phyloP scores from a whole-genome alignment of 768 basidiomycete species.

The Auricularia heimuer region DNA sequence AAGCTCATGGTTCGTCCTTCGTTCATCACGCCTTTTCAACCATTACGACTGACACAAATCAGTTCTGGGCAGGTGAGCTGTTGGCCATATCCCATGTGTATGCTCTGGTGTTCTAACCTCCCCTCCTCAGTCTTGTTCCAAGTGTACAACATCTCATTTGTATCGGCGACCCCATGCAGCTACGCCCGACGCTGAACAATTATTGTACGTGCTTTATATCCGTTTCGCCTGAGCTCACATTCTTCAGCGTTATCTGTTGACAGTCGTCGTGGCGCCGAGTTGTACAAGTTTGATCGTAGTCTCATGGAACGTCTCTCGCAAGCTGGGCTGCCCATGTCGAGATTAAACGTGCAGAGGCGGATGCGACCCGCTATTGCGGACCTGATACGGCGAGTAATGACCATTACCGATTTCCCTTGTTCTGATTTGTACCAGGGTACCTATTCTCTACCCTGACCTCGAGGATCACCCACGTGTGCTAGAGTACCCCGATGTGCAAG shows the following conservation, averaged over 20 bases:
- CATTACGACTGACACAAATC: not conserved
- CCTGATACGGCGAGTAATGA: slow-evolving; percentile 37
- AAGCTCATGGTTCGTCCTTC: slow-evolving; percentile 54
- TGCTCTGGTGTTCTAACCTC: not conserved
- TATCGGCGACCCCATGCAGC: slow-evolving; percentile 73
- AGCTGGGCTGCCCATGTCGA: slow-evolving; percentile 52
- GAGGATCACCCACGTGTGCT: slow-evolving; percentile 46
- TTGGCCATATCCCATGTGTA: too few relatives aligned
- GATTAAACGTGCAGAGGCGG: slow-evolving; percentile 59
- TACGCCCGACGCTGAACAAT: slow-evolving; percentile 58
- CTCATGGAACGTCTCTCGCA: slow-evolving; percentile 65
- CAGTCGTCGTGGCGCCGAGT: slow-evolving; percentile 37
- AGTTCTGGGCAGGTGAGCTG: not conserved
- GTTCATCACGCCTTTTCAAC: too few relatives aligned
- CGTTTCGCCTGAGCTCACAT: not conserved
- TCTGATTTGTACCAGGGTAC: not conserved
- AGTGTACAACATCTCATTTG: slow-evolving; percentile 63
- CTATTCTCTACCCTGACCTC: slow-evolving; percentile 43
- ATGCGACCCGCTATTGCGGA: slow-evolving; percentile 66
- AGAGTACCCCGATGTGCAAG: slow-evolving; percentile 46
- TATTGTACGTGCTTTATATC: slow-evolving; percentile 33
- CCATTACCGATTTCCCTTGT: not conserved
- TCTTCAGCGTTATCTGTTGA: slow-evolving; percentile 58
- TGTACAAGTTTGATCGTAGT: slow-evolving; percentile 63
- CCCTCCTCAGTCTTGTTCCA: slow-evolving; percentile 36